A percentile compares a stretch with the other conserved stretches of the same genome.
Evolutionary conservation across 306 rosid species (phyloP).

Genomic region (Malus orientalis): DNA sequence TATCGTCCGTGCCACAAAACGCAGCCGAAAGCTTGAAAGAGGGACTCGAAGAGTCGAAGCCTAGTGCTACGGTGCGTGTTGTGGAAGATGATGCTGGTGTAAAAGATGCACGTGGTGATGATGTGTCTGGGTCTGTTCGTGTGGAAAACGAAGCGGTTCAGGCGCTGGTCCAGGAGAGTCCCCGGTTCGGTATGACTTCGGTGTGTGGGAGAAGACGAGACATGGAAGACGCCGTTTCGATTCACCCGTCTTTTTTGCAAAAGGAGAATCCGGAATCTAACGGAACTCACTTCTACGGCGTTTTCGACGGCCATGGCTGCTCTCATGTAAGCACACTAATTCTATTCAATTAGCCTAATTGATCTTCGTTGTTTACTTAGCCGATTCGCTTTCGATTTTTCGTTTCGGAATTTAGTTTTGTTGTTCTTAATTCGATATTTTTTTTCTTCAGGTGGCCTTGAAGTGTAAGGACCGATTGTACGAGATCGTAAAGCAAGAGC

Average conservation of each 20-base stretch:
- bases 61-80: background rate
- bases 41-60: background rate
- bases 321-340: constrained; percentile 55
- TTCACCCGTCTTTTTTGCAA: constrained; percentile 27
- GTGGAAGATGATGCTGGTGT: background rate
- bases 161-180: background rate
- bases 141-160: background rate
- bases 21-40: background rate
- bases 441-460: constrained; percentile 27
- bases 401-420: background rate
- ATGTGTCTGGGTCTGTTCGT: background rate
- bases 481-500: constrained; percentile 36
- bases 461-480: constrained; percentile 39
- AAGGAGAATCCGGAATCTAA: background rate
- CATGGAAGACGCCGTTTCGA: constrained; percentile 82
- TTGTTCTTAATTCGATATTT: background rate
- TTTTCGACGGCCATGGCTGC: constrained; percentile 98
- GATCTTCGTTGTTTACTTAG: background rate
- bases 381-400: background rate
- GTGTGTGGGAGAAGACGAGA: constrained; percentile 89
- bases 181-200: constrained; percentile 59
- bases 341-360: background rate
- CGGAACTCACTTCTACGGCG: constrained; percentile 53
- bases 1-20: constrained; percentile 4
- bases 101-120: background rate